Conservation (phyloP, 768 basidiomycete genomes). For the Amanita brunnescens region DNA sequence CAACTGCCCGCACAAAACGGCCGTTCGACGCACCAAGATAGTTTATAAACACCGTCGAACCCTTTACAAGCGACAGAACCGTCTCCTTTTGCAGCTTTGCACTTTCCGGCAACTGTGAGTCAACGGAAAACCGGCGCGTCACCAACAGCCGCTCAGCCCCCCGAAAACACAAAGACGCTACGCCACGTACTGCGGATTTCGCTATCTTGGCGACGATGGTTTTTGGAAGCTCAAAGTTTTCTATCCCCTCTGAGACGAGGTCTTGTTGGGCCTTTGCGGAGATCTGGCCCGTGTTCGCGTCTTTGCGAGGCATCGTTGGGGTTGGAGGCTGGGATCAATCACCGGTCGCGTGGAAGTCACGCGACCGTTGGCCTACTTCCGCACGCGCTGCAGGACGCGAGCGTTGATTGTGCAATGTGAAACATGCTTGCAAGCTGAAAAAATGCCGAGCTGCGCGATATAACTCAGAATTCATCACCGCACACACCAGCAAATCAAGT, state of each 20-base stretch:
- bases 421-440: too few relatives aligned
- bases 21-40: constrained; percentile 54
- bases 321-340: background rate
- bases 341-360: background rate
- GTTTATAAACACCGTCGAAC: constrained; percentile 92
- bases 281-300: constrained; percentile 41
- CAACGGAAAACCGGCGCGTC: background rate
- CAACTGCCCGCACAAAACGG: background rate
- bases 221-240: constrained; percentile 84
- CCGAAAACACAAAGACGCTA: background rate
- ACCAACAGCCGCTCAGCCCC: background rate
- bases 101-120: constrained; percentile 70
- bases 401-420: too few relatives aligned
- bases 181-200: constrained; percentile 58
- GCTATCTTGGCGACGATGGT: constrained; percentile 78
- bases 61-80: constrained; percentile 74
- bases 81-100: constrained; percentile 89
- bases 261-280: constrained; percentile 76
- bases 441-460: too few relatives aligned
- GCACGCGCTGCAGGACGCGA: too few relatives aligned
- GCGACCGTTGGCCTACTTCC: background rate
- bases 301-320: constrained; percentile 59
- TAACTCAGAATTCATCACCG: too few relatives aligned
- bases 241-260: constrained; percentile 74
- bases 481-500: too few relatives aligned